Base-by-base conservation (phyloP, 2,329 filamentous ascomycete genomes). In the Metarhizium anisopliae region DNA sequence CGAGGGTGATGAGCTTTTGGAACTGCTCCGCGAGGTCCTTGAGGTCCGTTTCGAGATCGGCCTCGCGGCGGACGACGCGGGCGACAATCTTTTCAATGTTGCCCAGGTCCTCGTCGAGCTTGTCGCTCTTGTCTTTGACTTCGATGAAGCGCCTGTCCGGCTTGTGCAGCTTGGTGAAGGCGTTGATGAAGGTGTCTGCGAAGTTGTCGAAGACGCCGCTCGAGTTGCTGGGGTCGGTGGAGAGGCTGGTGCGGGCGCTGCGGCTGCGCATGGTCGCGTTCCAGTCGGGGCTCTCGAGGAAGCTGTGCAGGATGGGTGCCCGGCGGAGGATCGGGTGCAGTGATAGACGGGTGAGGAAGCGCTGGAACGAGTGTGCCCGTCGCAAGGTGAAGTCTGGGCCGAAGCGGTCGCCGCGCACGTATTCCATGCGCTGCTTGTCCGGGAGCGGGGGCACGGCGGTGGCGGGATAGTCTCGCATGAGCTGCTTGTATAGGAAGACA, bases 371-470 rank as follows among this genome's bases (percentile, higher is more conserved):
- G 76, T 92, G 88, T 52, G 90, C 91, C 62, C 94, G 85, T 38
- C 94, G 86, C 50, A 84, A 79, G 38, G 91, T 99, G 70, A 99
- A 99, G 73, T 97, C 94, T 52, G 86, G 74, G 8, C 92, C 91
- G 72, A 99, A 99, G 60, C 94, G 87, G 75, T 97, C 93, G 63
- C 94, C 94, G 40, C 92, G 89, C 53, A 97, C 94, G 68, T 97
- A 97, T 68, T 96, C 91, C 89, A 99, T 96, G 74, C 95, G 95
- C 78, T 97, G 93, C 79, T 97, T 99, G 74, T 97, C 94, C 54
- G 94, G 94, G 54, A 99, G 79, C 50, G 94, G 94, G 35, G 94
- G 94, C 3, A 99, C 90, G 51, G 94, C 94, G 71, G 88, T 90
- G 74, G 90, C 89, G 58, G 91, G 90, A 66, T 90, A 97, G 70